Base-by-base conservation (phyloP, 345 rosid species). In the Kandelia obovata region DNA sequence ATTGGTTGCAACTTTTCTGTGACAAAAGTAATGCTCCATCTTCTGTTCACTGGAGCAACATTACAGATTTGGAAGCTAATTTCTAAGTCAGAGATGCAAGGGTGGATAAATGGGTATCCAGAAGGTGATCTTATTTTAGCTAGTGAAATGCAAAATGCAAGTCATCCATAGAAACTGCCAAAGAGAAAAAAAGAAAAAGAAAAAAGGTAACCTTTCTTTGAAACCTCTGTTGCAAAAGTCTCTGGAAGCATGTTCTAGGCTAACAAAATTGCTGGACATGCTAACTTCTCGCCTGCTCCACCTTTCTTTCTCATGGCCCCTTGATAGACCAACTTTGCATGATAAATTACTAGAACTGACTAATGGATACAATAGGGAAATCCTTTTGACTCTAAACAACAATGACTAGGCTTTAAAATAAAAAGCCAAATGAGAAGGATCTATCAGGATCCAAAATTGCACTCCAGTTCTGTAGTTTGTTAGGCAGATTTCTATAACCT, bases 391-490 rank as follows among this genome's bases (percentile, higher is more conserved):
- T 62, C 64, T 76, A 75, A 61, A 53, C 64, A 75, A 60, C 77
- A 63, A 76, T 70, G 69, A 62, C 5, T 75, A 64, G 63, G 58
- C 73, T 65, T 30, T 64, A 55, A 70, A 70, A 61, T 34, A 49
- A 57, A 62, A 66, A 43, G 46, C 65, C 34, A n/a, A 71, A 62
- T 30, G 66, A 73, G 62, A 70, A 66, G 28, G 60, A 68, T 43
- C 75, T 64, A 70, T 72, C 31, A 67, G 74, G 77, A 77, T 65
- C 75, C 81, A 80, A 76, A 83, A 78, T 71, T 75, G 79, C 71
- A 76, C 73, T 71, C 79, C 66, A 31, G 39, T 72, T 66, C 64
- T 62, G 61, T 64, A 60, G 67, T 69, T 52, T 66, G 70, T 70
- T 70, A 75, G 75, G 68, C 37, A 53, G 49, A 64, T 67, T 37